Evolutionary conservation across 148 eudicot genomes (phyloP).

Genomic region (Euryodendron excelsum): DNA sequence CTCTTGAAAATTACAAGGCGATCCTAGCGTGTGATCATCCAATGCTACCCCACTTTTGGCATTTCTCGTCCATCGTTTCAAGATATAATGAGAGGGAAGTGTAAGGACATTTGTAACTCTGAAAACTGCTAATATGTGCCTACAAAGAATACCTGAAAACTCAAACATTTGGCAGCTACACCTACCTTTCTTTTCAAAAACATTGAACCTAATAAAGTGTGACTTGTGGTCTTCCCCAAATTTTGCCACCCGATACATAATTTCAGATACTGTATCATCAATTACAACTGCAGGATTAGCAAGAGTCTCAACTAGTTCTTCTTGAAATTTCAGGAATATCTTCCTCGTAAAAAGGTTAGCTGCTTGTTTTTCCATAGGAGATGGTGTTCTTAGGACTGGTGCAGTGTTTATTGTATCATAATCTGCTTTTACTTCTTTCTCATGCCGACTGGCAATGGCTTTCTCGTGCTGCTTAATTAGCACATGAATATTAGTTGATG

Average conservation of each 20-base stretch:
- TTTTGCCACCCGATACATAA: constrained; percentile 35
- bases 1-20: constrained; percentile 22
- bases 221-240: constrained; percentile 41
- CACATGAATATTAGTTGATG: constrained; percentile 29
- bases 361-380: constrained; percentile 52
- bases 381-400: constrained; percentile 42
- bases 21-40: constrained; percentile 1
- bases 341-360: constrained; percentile 36
- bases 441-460: constrained; percentile 30
- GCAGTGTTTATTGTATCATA: constrained; percentile 28
- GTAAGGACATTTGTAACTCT: constrained; percentile 38
- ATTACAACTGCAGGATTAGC: constrained; percentile 34
- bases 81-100: constrained; percentile 40
- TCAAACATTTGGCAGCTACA: constrained; percentile 50
- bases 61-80: constrained; percentile 40
- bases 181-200: constrained; percentile 32
- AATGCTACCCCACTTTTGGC: constrained; percentile 26
- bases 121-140: constrained; percentile 45
- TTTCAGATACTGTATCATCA: constrained; percentile 24
- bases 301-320: constrained; percentile 42
- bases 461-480: constrained; percentile 40
- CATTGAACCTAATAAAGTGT: constrained; percentile 27
- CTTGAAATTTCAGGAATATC: constrained; percentile 37
- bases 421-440: constrained; percentile 45
- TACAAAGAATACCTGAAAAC: constrained; percentile 44